Conservation (phyloP, 2,329 filamentous ascomycete genomes). For the Clarireedia hainanense region DNA sequence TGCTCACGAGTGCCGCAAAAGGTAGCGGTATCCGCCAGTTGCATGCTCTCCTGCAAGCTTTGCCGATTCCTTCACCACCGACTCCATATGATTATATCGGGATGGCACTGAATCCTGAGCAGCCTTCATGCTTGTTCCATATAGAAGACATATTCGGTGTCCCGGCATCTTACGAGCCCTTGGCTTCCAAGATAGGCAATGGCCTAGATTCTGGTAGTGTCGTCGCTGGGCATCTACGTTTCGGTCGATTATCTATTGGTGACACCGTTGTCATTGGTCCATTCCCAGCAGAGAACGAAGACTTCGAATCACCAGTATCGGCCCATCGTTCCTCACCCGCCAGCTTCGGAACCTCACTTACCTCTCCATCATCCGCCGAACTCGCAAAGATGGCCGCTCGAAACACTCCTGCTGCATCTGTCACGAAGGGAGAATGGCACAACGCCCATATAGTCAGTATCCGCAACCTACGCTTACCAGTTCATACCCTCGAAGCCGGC, state of each 20-base stretch:
- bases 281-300: constrained; percentile 53
- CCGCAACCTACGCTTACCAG: constrained; percentile 78
- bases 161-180: constrained; percentile 51
- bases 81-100: constrained; percentile 48
- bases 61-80: constrained; percentile 59
- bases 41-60: constrained; percentile 69
- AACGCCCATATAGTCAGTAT: constrained; percentile 75
- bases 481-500: constrained; percentile 64
- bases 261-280: constrained; percentile 75
- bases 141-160: constrained; percentile 85
- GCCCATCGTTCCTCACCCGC: constrained; percentile 35
- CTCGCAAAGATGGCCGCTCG: constrained; percentile 44
- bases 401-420: constrained; percentile 44
- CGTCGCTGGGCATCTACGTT: constrained; percentile 76
- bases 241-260: constrained; percentile 69
- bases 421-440: constrained; percentile 65
- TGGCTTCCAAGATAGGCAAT: constrained; percentile 33
- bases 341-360: constrained; percentile 41
- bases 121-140: constrained; percentile 66
- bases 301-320: constrained; percentile 26
- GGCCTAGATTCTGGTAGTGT: constrained; percentile 55
- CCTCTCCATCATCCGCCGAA: constrained; percentile 46
- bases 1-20: constrained; percentile 80
- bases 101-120: constrained; percentile 46
- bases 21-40: constrained; percentile 74